phyloP scores from a whole-genome alignment of 805 yeast species.

The Wickerhamiella azyma region DNA sequence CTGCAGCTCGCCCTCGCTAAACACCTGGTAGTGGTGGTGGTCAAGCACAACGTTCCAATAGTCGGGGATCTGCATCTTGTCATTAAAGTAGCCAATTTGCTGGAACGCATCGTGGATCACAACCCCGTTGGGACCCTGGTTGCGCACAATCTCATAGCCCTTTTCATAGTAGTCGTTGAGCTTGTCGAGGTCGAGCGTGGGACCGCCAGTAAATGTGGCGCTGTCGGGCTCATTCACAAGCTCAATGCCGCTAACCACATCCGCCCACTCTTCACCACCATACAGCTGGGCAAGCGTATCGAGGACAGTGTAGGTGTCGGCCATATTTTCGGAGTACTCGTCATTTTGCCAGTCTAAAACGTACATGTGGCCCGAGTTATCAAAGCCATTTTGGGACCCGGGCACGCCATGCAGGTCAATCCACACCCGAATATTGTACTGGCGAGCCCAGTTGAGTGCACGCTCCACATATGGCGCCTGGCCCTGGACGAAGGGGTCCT shows the following conservation, averaged over 20 bases:
- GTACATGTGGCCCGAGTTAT: constrained; percentile 76
- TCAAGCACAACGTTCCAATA: constrained; percentile 62
- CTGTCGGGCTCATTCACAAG: constrained; percentile 69
- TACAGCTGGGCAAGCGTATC: constrained; percentile 45
- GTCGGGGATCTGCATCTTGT: constrained; percentile 27
- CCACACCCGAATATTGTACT: constrained; percentile 58
- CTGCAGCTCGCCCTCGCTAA: constrained; percentile 45
- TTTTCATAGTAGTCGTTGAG: constrained; percentile 41
- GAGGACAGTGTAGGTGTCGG: constrained; percentile 35
- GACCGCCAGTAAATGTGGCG: constrained; percentile 32
- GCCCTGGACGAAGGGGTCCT: constrained; percentile 78
- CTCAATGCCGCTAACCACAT: constrained; percentile 69
- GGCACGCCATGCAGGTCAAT: constrained; percentile 87
- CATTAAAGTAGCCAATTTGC: constrained; percentile 48
- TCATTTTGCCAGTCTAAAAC: constrained; percentile 19
- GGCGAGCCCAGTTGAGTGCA: constrained; percentile 61
- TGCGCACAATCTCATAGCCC: constrained; percentile 51
- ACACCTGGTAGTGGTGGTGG: constrained; percentile 83
- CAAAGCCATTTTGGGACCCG: constrained; percentile 92
- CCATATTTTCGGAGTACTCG: constrained; percentile 16
- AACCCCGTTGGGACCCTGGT: constrained; percentile 33
- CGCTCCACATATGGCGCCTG: constrained; percentile 55
- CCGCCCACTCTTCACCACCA: constrained; percentile 42
- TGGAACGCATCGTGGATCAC: constrained; percentile 75
- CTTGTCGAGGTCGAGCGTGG: constrained; percentile 36